A percentile compares a stretch with the other conserved stretches of the same genome.
These are phyloP conservation scores for Rubia yunnanensis DNA, from an alignment of 257 asterid genomes.

Conservation along the genomic window DNA sequence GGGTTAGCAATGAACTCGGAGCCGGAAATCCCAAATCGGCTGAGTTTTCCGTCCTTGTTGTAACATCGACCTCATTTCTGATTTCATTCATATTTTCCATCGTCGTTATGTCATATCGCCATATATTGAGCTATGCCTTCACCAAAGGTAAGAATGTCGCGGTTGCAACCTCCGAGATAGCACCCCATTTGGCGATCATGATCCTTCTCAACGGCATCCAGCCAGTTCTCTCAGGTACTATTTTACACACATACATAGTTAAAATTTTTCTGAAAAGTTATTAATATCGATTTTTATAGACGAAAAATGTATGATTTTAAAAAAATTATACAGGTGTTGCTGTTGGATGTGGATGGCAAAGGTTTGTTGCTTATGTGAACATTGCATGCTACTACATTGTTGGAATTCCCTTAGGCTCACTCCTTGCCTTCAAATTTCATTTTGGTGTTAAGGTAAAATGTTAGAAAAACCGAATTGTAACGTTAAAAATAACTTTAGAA, in stretches of 20 bases:
- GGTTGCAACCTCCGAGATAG: conserved; percentile 21
- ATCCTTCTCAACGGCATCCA: conserved; percentile 31
- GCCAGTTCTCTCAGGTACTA: conserved; percentile 31
- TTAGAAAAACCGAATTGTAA: no score
- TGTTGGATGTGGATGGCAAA: conserved; percentile 37
- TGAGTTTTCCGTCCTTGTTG: conserved; percentile 24
- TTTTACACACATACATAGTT: not conserved
- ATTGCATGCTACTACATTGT: conserved; percentile 24
- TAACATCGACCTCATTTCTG: conserved; percentile 19
- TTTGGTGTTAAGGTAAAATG: conserved; percentile 19
- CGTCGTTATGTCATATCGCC: conserved; percentile 13
- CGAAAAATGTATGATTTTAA: not conserved
- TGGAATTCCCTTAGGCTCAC: conserved; percentile 21
- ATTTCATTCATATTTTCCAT: conserved; percentile 12
- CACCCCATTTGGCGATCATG: conserved; percentile 26
- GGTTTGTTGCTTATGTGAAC: conserved; percentile 29
- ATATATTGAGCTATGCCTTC: conserved; percentile 22
- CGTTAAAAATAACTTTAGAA: no score
- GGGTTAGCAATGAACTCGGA: conserved; percentile 37
- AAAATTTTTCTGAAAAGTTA: not conserved
- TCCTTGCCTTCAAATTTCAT: conserved; percentile 20
- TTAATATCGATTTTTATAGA: not conserved
- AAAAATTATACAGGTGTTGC: conserved; percentile 19
- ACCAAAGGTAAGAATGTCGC: conserved; percentile 25
- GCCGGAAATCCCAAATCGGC: conserved; percentile 35